Evolutionary conservation across 768 basidiomycete genomes (phyloP), one percentile per base, ranked within the genome.

Genomic region (Podaxis sp.): DNA sequence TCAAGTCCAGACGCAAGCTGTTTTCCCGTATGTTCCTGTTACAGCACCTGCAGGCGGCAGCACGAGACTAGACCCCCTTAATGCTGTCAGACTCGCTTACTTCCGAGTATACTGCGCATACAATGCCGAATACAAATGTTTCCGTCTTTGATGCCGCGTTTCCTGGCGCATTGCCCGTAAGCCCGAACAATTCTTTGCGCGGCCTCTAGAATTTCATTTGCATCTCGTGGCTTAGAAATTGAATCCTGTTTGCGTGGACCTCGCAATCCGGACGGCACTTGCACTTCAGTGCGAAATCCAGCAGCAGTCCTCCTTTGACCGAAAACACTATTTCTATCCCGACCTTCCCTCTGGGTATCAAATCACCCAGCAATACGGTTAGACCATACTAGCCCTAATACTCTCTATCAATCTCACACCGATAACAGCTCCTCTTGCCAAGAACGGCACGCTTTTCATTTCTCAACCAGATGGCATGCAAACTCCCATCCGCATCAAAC

Each of bases 311-410:
- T 83, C 91, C 0, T 99, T 99, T 68, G 97, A 99, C 74, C 81
- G 97, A 66, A 99, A 99, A 72, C 97, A 99, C 73, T 99, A 99
- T 73, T 98, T 98, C 74, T 99, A 99, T 71, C 84, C 93, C 4
- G 97, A 99, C 74, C 82, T 97, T 38, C 95, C 97, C 0, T 82
- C 90, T 3, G 96, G 96, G 0, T 99, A 95, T 74, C 97, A 99
- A 76, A 96, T 99, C 65, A 99, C 96, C 0, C 96, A 99, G 72
- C 91, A 93, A 65, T 97, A 99, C 74, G 85, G 93, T 93, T 46
- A 52, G 64, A 66, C 68, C 70, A 60, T 28, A 56, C 53, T 10
- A 56, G 20, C 51, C 36, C 17, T 41, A 63, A 62, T 41, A 12
- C 7, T 26, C 22, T 54, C 15, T 54, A 46, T 20, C 30, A n/a